phyloP scores from a whole-genome alignment of 106 monocot genomes.

The Ottelia alismoides region DNA sequence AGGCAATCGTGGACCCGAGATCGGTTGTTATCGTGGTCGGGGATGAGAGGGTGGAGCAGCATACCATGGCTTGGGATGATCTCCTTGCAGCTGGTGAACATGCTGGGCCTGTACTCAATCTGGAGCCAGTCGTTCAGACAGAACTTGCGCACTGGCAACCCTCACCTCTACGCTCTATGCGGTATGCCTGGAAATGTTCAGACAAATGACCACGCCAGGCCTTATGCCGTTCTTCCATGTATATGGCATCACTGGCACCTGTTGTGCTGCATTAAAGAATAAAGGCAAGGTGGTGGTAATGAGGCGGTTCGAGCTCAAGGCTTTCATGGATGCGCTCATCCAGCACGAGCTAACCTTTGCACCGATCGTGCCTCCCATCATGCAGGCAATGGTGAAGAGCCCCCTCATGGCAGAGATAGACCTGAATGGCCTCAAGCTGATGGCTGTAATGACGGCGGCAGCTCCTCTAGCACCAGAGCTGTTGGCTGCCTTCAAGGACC shows the following conservation, averaged over 20 bases:
- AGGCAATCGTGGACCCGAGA: constrained; percentile 36
- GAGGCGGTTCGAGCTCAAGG: constrained; percentile 47
- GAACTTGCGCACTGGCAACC: constrained; percentile 70
- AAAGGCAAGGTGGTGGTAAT: constrained; percentile 83
- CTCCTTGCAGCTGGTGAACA: constrained; percentile 50
- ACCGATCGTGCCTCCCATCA: constrained; percentile 83
- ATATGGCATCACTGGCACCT: constrained; percentile 84
- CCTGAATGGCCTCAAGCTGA: constrained; percentile 38
- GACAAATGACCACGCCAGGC: constrained; percentile 50
- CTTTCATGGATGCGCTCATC: constrained; percentile 48
- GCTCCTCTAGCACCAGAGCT: constrained; percentile 82
- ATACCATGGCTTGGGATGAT: constrained; percentile 47
- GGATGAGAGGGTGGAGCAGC: constrained; percentile 10
- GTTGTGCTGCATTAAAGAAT: constrained; percentile 62
- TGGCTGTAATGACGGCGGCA: constrained; percentile 78
- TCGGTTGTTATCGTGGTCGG: constrained; percentile 39
- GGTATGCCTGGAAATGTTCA: constrained; percentile 38
- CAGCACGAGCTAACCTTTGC: constrained; percentile 62
- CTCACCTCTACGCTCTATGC: constrained; percentile 53
- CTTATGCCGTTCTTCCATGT: constrained; percentile 96
- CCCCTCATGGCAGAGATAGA: constrained; percentile 43
- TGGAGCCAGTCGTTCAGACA: no score
- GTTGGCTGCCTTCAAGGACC: constrained; percentile 50
- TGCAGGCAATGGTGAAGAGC: constrained; percentile 88
- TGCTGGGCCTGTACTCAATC: constrained; percentile 13